Evolutionary conservation across 1,284 basidiomycete species (phyloP).

Genomic region (Vanrija pseudolonga): DNA sequence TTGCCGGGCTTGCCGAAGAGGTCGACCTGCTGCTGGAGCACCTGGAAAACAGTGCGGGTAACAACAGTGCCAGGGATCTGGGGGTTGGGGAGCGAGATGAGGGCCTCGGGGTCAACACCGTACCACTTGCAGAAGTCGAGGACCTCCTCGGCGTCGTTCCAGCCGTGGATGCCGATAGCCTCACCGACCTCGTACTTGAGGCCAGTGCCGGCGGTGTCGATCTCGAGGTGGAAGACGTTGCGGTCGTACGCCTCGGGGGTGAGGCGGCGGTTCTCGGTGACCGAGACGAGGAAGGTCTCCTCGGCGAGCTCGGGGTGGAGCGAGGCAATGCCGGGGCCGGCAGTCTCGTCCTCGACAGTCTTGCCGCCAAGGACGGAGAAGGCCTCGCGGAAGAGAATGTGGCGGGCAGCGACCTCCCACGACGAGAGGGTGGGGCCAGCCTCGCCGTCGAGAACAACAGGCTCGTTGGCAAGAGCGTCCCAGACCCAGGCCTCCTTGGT

Average conservation of each 20-base stretch:
- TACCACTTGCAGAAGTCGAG: constrained; percentile 88
- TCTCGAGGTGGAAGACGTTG: constrained; percentile 98
- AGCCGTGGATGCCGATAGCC: constrained; percentile 94
- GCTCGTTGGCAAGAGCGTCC: constrained; percentile 42
- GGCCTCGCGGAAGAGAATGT: constrained; percentile 81
- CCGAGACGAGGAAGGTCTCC: constrained; percentile 88
- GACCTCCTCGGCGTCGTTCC: constrained; percentile 91
- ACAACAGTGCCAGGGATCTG: constrained; percentile 54
- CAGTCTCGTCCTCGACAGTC: constrained; percentile 30
- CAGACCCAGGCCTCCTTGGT: constrained; percentile 44
- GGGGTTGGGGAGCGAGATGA: constrained; percentile 76
- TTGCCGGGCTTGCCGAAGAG: constrained; percentile 94
- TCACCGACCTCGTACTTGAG: constrained; percentile 95
- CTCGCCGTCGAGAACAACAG: constrained; percentile 41
- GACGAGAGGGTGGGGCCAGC: constrained; percentile 44
- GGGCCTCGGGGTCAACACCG: constrained; percentile 73
- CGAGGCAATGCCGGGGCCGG: constrained; percentile 55
- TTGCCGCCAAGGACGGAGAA: constrained; percentile 54
- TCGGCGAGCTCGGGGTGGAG: constrained; percentile 84
- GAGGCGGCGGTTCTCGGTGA: constrained; percentile 88
- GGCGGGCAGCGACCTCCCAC: constrained; percentile 86
- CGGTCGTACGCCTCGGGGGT: constrained; percentile 95
- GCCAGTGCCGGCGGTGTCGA: constrained; percentile 86
- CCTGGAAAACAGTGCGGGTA: constrained; percentile 90
- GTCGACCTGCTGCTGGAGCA: constrained; percentile 93